A percentile compares a stretch with the other conserved stretches of the same genome.
phyloP scores from a whole-genome alignment of 768 basidiomycete species.

The Rhodosporidiobolus sp. region DNA sequence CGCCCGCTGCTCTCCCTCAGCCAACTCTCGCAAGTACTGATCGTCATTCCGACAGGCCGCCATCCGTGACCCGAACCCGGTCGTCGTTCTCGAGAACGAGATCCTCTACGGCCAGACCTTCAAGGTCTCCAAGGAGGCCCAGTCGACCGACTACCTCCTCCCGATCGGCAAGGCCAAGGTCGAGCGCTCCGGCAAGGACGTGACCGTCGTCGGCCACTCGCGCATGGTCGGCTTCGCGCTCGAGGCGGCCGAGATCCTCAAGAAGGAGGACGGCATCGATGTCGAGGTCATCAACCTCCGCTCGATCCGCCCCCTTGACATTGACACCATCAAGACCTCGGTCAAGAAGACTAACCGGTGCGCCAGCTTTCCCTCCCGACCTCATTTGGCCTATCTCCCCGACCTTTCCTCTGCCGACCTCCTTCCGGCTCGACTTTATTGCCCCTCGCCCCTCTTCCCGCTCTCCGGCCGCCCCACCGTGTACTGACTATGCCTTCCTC shows the following conservation, averaged over 20 bases:
- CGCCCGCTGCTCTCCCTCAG: constrained; percentile 7
- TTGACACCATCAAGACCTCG: constrained; percentile 91
- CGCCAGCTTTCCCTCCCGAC: constrained; percentile 35
- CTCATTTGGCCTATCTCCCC: neutral
- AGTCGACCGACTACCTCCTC: constrained; percentile 90
- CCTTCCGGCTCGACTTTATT: no score
- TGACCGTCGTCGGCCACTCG: constrained; percentile 96
- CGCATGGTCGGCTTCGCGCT: constrained; percentile 95
- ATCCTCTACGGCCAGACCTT: constrained; percentile 97
- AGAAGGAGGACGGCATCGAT: constrained; percentile 87
- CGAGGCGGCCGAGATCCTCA: constrained; percentile 87
- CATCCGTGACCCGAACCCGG: constrained; percentile 96
- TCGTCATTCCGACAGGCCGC: constrained; percentile 61
- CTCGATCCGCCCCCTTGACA: constrained; percentile 92
- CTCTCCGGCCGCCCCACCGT: neutral
- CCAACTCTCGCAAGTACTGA: no score
- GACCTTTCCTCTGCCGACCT: neutral
- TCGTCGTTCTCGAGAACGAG: constrained; percentile 99
- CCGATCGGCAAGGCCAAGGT: constrained; percentile 98
- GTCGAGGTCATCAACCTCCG: constrained; percentile 98
- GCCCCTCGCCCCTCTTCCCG: neutral
- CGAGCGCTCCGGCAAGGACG: constrained; percentile 84
- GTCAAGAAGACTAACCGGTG: constrained; percentile 98
- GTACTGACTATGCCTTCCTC: neutral
- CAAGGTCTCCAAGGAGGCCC: constrained; percentile 90